These are phyloP conservation scores for Myxozyma udenii DNA, from an alignment of 805 yeast genomes.

Conservation along the genomic window DNA sequence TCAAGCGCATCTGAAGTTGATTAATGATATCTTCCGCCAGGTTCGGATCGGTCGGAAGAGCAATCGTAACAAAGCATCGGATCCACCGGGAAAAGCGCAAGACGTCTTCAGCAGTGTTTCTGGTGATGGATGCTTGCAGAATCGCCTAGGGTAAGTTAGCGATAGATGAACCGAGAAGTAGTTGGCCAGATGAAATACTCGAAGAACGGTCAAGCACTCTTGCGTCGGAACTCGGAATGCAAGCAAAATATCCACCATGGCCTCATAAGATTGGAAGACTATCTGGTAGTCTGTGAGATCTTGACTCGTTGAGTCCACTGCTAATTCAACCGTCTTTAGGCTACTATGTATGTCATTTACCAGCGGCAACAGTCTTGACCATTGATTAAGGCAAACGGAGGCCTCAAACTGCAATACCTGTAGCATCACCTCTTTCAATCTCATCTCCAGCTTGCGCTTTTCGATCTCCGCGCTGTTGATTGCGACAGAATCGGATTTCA, in stretches of 20 bases:
- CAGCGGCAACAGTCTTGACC: conserved; percentile 11
- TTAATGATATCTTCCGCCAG: conserved; percentile 18
- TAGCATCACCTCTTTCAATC: conserved; percentile 5
- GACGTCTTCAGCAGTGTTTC: too few species aligned
- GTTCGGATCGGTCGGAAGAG: conserved; percentile 13
- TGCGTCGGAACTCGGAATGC: conserved; percentile 7
- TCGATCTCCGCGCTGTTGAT: too few species aligned
- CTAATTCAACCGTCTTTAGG: too few species aligned
- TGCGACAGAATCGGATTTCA: too few species aligned
- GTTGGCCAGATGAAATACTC: not conserved
- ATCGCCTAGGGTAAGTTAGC: conserved; percentile 1
- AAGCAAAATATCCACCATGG: conserved; percentile 18
- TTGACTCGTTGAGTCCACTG: too few species aligned
- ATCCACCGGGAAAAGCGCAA: conserved; percentile 23
- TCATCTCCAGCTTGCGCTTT: too few species aligned
- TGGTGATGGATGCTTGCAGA: conserved; percentile 11
- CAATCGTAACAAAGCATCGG: conserved; percentile 14
- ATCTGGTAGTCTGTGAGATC: not conserved
- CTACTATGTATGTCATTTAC: too few species aligned
- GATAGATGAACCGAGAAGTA: not conserved
- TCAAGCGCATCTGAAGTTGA: conserved; percentile 10
- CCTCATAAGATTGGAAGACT: conserved; percentile 4
- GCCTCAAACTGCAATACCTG: conserved; percentile 23
- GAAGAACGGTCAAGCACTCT: conserved; percentile 13
- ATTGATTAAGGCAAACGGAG: conserved; percentile 8